Percentiles rank a stretch among this genome's conserved stretches.
Conservation (phyloP, 1,284 basidiomycete species). For the Hemileia vastatrix region DNA sequence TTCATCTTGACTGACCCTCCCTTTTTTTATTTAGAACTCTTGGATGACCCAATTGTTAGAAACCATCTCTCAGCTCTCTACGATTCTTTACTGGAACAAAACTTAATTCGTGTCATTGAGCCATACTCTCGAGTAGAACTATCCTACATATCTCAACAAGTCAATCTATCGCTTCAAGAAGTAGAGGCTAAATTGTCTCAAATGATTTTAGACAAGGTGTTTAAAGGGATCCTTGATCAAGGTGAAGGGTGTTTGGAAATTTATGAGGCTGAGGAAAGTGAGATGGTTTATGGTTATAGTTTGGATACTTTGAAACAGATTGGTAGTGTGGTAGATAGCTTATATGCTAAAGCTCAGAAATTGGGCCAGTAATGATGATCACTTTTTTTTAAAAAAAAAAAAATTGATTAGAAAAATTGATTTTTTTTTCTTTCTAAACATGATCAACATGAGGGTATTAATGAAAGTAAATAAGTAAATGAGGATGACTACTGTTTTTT, state of each 20-base stretch:
- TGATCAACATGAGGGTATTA: too few relatives aligned
- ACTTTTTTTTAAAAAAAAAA: too few relatives aligned
- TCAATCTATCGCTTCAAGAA: constrained; percentile 79
- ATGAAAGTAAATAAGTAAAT: too few relatives aligned
- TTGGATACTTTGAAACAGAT: constrained; percentile 43
- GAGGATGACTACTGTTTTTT: too few relatives aligned
- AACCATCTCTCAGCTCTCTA: constrained; percentile 86
- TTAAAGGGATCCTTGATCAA: constrained; percentile 90
- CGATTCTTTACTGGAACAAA: constrained; percentile 91
- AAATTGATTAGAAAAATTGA: too few relatives aligned
- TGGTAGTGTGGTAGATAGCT: constrained; percentile 39
- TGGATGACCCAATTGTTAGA: constrained; percentile 84
- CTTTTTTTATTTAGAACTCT: constrained; percentile 60
- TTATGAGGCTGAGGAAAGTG: constrained; percentile 37
- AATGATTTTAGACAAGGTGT: constrained; percentile 94
- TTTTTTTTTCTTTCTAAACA: too few relatives aligned
- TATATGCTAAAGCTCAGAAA: constrained; percentile 39
- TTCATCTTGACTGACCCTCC: not conserved
- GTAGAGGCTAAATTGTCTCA: constrained; percentile 97
- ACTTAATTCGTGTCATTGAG: constrained; percentile 84
- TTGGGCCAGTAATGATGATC: constrained; percentile 17
- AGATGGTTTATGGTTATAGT: constrained; percentile 38
- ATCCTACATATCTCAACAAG: constrained; percentile 73
- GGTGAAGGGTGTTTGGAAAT: constrained; percentile 69
- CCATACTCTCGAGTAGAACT: constrained; percentile 90